phyloP scores from a whole-genome alignment of 2,329 filamentous ascomycete species.

The Botrytis byssoidea region DNA sequence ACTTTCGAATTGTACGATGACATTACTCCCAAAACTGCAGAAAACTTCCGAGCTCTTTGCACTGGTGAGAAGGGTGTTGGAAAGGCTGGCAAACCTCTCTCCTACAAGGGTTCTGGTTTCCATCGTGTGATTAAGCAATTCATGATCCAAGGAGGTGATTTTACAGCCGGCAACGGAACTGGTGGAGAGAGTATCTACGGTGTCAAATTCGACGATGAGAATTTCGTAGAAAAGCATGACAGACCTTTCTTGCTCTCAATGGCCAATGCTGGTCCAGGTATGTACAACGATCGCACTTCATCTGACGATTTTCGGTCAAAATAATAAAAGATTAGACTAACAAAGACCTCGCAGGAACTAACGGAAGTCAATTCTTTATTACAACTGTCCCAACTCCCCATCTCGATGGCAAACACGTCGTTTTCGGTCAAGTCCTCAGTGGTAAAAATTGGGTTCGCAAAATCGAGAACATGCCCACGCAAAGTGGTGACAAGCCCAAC shows the following conservation, averaged over 20 bases:
- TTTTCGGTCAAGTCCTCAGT: constrained; percentile 90
- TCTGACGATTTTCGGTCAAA: background rate
- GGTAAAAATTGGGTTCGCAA: constrained; percentile 89
- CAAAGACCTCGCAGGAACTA: constrained; percentile 61
- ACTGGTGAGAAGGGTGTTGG: constrained; percentile 90
- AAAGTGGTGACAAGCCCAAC: constrained; percentile 72
- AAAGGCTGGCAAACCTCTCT: constrained; percentile 77
- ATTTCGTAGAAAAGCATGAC: constrained; percentile 88
- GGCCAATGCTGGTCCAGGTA: constrained; percentile 93
- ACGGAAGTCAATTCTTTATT: constrained; percentile 96
- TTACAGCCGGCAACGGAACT: constrained; percentile 90
- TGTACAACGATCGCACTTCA: constrained; percentile 36
- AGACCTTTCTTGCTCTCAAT: constrained; percentile 92
- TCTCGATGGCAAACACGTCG: constrained; percentile 91
- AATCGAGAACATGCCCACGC: constrained; percentile 79
- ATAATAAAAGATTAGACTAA: constrained; percentile 4
- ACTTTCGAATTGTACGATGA: constrained; percentile 77
- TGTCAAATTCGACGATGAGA: constrained; percentile 95
- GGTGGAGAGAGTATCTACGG: constrained; percentile 97
- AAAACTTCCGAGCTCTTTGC: constrained; percentile 93
- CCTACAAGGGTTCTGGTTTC: constrained; percentile 91
- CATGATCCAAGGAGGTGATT: constrained; percentile 98
- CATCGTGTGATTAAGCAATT: constrained; percentile 98
- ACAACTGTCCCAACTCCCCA: constrained; percentile 93
- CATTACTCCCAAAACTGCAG: constrained; percentile 89